Conservation (phyloP, 768 basidiomycete genomes). For the Leccinum fibrillosum region DNA sequence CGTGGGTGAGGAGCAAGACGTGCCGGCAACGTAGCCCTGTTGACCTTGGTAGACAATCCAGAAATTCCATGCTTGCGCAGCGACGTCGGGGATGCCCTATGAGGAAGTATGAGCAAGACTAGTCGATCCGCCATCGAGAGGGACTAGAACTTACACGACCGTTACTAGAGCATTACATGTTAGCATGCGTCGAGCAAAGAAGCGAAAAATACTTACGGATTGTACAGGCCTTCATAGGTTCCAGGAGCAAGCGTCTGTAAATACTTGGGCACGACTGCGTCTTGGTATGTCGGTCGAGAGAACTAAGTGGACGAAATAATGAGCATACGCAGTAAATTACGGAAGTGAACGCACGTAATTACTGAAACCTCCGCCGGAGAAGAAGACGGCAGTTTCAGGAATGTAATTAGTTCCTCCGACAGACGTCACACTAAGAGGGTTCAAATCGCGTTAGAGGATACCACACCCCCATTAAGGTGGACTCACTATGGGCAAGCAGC, state of each 20-base stretch:
- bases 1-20: conserved; percentile 62
- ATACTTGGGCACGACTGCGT: conserved; percentile 41
- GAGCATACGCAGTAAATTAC: background rate
- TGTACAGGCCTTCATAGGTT: conserved; percentile 58
- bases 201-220: conserved; percentile 38
- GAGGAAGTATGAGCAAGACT: background rate
- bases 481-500: conserved; percentile 55
- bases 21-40: conserved; percentile 48
- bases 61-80: conserved; percentile 55
- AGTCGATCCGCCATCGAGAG: background rate
- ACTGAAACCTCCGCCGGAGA: conserved; percentile 77
- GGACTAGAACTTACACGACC: conserved; percentile 47
- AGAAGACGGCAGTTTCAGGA: conserved; percentile 57
- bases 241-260: conserved; percentile 43
- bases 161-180: conserved; percentile 26
- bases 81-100: conserved; percentile 61
- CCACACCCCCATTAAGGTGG: too few species aligned
- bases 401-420: conserved; percentile 64
- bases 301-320: conserved; percentile 36
- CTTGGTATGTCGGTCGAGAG: conserved; percentile 53
- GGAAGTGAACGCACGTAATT: conserved; percentile 44
- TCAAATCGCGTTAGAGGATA: background rate
- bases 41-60: conserved; percentile 43
- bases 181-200: background rate
- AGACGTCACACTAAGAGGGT: conserved; percentile 54